Base-by-base conservation (phyloP, 2,329 filamentous ascomycete species). In the Trichoderma pleuroti region DNA sequence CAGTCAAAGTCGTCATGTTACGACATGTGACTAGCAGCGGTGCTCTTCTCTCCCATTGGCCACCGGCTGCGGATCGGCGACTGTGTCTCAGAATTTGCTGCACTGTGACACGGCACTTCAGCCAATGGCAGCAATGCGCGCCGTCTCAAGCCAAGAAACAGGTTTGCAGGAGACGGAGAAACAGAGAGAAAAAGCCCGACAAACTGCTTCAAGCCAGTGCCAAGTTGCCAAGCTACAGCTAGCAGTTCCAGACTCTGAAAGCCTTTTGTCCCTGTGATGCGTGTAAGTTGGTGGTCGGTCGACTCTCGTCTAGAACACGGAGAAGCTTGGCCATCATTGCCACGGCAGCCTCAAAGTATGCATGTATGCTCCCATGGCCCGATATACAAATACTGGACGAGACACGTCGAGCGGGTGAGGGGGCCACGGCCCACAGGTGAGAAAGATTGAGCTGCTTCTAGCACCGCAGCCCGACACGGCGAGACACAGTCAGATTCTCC, bases 401-500 rank as follows among this genome's bases (percentile, higher is more conserved):
- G 9, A 52, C n/a, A 14, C 21, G 2, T 18, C 28, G 56, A 24
- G 56, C 14, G 18, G 28, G 28, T n/a, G 46, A 24, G 46, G 46
- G 28, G 28, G 18, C 56, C 30, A 4, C 21, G 32, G 32, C 21
- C 63, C 63, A 26, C 24, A 57, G 7, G 49, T 21, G 56, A 59
- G 52, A 42, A 65, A 60, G 54, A 54, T 65, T 42, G 14, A n/a
- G 64, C 32, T 28, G 11, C 21, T 28, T 28, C 63, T 11, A 62
- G 59, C 21, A 39, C 34, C 12, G 11, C 34, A 18, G 24, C 18
- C 34, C 59, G 34, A 42, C 54, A 32, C n/a, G 28, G 54, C 39
- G 18, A n/a, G 32, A 28, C 54, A 49, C 64, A 66, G 64, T 67
- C 54, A 59, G 64, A 67, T 26, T 67, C 54, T 46, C 64, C 64